phyloP scores from a whole-genome alignment of 2,329 filamentous ascomycete species.

The Paracoccidioides brasiliensis region DNA sequence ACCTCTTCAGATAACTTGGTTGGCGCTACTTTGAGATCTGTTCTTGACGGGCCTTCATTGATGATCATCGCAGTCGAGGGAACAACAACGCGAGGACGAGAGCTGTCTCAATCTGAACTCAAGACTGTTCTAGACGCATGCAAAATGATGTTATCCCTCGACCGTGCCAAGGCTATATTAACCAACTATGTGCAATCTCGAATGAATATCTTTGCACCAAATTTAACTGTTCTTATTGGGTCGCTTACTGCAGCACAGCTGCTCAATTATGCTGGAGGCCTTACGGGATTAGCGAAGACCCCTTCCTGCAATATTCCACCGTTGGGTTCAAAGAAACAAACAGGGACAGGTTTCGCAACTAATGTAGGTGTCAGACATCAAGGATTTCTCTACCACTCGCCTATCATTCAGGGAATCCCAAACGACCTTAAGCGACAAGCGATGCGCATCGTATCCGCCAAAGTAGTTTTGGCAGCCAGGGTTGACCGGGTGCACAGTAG shows the following conservation, averaged over 20 bases:
- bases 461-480: constrained; percentile 83
- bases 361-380: constrained; percentile 86
- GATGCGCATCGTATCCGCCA: constrained; percentile 86
- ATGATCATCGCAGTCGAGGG: constrained; percentile 96
- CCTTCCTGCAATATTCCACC: constrained; percentile 87
- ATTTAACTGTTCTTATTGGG: constrained; percentile 78
- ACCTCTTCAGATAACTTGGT: constrained; percentile 66
- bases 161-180: constrained; percentile 72
- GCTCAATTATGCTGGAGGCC: constrained; percentile 84
- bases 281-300: constrained; percentile 79
- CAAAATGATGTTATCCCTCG: constrained; percentile 75
- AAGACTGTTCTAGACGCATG: constrained; percentile 63
- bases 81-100: constrained; percentile 70
- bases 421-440: constrained; percentile 83
- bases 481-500: constrained; percentile 76
- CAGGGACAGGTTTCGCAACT: constrained; percentile 71
- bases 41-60: constrained; percentile 76
- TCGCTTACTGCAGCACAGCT: constrained; percentile 89
- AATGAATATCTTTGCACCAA: constrained; percentile 93
- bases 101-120: constrained; percentile 64
- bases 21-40: constrained; percentile 58
- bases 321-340: constrained; percentile 78
- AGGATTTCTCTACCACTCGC: constrained; percentile 84
- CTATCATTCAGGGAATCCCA: constrained; percentile 73
- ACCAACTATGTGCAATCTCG: constrained; percentile 93